These are phyloP conservation scores for Aphanomyces invadans DNA, from an alignment of 352 stramenopile species.

Conservation along the genomic window DNA sequence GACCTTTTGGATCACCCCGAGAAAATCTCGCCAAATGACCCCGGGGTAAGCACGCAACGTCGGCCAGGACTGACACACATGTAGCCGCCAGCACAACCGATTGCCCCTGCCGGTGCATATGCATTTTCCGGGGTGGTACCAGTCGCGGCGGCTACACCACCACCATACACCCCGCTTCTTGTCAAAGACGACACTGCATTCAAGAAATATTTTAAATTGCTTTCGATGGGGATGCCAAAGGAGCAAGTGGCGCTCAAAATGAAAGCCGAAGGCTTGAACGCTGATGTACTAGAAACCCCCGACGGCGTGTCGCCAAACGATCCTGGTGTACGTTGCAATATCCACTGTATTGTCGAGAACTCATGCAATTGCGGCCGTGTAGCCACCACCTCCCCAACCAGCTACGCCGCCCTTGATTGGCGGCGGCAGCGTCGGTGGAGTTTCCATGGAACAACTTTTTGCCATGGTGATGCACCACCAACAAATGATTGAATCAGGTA, in stretches of 20 bases:
- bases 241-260: conserved; percentile 83
- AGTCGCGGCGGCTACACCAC: too few species aligned
- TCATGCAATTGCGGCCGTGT: conserved; percentile 12
- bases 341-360: too few species aligned
- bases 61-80: not conserved
- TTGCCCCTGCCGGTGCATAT: too few species aligned
- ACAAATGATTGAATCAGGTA: conserved; percentile 80
- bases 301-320: conserved; percentile 77
- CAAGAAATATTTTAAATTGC: conserved; percentile 80
- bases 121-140: too few species aligned
- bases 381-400: conserved; percentile 34
- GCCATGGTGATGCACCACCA: conserved; percentile 85
- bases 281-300: conserved; percentile 52
- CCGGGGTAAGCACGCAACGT: conserved; percentile 52
- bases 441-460: conserved; percentile 83
- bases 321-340: conserved; percentile 58
- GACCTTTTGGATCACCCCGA: conserved; percentile 53
- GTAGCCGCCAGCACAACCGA: conserved; percentile 1
- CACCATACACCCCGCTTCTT: conserved; percentile 61
- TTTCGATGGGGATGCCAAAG: conserved; percentile 69
- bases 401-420: not conserved
- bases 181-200: conserved; percentile 67
- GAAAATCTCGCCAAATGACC: conserved; percentile 66
- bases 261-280: conserved; percentile 54
- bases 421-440: conserved; percentile 28